phyloP scores from a whole-genome alignment of 192 early-diverging fungal species.

The Pilobolus umbonatus region DNA sequence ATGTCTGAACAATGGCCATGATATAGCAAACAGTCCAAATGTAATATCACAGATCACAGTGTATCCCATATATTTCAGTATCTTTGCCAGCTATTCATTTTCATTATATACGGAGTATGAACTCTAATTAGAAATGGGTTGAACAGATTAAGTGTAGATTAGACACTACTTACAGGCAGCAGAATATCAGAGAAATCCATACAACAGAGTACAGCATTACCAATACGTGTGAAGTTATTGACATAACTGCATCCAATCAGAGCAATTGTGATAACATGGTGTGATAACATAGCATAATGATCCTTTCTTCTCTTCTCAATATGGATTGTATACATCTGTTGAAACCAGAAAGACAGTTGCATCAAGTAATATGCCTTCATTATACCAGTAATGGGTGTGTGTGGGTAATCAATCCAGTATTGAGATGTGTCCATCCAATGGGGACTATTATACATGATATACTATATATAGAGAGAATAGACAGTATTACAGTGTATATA shows the following conservation, averaged over 20 bases:
- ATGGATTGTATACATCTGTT: constrained; percentile 72
- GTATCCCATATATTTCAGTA: constrained; percentile 66
- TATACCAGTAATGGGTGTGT: constrained; percentile 43
- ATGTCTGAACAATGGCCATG: constrained; percentile 81
- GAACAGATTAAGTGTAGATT: neutral
- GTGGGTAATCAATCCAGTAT: constrained; percentile 73
- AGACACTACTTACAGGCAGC: constrained; percentile 47
- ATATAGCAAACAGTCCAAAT: constrained; percentile 72
- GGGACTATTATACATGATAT: constrained; percentile 63
- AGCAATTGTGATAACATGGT: constrained; percentile 74
- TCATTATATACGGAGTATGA: neutral
- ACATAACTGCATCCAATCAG: constrained; percentile 63
- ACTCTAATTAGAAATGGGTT: neutral
- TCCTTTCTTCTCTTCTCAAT: constrained; percentile 77
- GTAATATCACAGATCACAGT: constrained; percentile 59
- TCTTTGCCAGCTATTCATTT: constrained; percentile 59
- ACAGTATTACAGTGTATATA: neutral
- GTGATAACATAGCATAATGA: constrained; percentile 63
- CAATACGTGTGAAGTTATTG: constrained; percentile 70
- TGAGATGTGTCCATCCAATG: constrained; percentile 70
- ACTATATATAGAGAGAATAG: too few species aligned
- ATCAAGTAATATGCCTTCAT: constrained; percentile 73
- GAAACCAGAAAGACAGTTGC: constrained; percentile 76
- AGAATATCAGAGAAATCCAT: constrained; percentile 83
- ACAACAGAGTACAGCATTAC: constrained; percentile 72